Percentiles rank a stretch among this genome's conserved stretches.
phyloP scores from a whole-genome alignment of 2,329 filamentous ascomycete genomes.

The Allantophomopsis lycopodina region DNA sequence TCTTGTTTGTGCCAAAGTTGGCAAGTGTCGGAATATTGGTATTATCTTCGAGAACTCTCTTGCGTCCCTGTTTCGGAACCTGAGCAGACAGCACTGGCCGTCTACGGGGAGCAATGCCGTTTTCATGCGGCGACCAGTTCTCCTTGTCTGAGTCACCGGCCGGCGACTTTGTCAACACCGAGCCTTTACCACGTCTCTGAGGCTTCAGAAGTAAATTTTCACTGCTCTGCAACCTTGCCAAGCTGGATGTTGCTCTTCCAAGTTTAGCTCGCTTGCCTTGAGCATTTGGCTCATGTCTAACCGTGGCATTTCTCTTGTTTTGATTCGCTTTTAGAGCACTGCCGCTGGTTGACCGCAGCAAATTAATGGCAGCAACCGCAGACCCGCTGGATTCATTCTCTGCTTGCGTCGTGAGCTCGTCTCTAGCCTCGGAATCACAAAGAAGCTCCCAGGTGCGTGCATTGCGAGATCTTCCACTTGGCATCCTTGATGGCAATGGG shows the following conservation, averaged over 20 bases:
- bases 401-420: slow-evolving; percentile 67
- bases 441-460: slow-evolving; percentile 86
- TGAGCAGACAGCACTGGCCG: slow-evolving; percentile 14
- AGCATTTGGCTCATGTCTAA: slow-evolving; percentile 18
- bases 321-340: slow-evolving; percentile 36
- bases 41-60: slow-evolving; percentile 14
- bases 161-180: slow-evolving; percentile 27
- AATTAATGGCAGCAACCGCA: slow-evolving; percentile 66
- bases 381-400: slow-evolving; percentile 71
- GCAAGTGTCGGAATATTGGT: slow-evolving; percentile 11
- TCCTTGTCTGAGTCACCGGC: slow-evolving; percentile 84
- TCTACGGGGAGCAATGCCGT: slow-evolving; percentile 25
- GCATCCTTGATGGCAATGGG: slow-evolving; percentile 23
- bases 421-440: slow-evolving; percentile 67
- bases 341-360: slow-evolving; percentile 60
- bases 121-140: slow-evolving; percentile 58
- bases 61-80: slow-evolving; percentile 7
- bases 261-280: slow-evolving; percentile 47
- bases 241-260: slow-evolving; percentile 43
- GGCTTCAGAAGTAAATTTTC: slow-evolving; percentile 13
- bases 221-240: slow-evolving; percentile 42
- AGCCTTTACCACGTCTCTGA: slow-evolving; percentile 10
- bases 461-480: slow-evolving; percentile 68
- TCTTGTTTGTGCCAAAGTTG: slow-evolving; percentile 9
- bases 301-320: slow-evolving; percentile 48